phyloP scores from a whole-genome alignment of 257 asterid genomes.

The Cruciata laevipes region DNA sequence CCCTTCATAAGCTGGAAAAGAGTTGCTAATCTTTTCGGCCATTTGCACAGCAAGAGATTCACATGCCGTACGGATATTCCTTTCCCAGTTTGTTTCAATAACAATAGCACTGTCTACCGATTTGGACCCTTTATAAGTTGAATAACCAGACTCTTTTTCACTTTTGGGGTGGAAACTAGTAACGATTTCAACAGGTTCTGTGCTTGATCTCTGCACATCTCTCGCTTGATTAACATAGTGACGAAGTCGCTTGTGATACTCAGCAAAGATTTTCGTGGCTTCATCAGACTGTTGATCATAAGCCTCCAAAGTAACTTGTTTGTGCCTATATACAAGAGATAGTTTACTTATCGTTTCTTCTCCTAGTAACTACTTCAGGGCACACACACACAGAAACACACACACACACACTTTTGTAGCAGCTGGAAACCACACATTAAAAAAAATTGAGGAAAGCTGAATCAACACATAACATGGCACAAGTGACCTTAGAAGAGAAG shows the following conservation, averaged over 20 bases:
- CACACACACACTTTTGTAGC: no score
- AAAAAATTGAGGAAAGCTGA: no score
- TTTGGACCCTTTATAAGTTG: conserved; percentile 46
- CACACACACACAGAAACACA: not conserved
- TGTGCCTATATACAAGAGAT: conserved; percentile 55
- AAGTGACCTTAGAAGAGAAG: not conserved
- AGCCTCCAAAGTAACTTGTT: conserved; percentile 89
- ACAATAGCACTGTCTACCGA: conserved; percentile 68
- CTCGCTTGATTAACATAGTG: conserved; percentile 79
- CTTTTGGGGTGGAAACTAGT: conserved; percentile 59
- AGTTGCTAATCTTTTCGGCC: conserved; percentile 63
- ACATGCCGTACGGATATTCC: conserved; percentile 81
- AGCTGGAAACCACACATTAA: no score
- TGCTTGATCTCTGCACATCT: conserved; percentile 60
- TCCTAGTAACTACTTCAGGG: not conserved
- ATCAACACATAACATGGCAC: not conserved
- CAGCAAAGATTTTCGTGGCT: conserved; percentile 94
- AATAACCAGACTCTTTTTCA: conserved; percentile 41
- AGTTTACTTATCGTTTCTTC: not conserved
- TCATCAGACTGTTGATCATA: conserved; percentile 93
- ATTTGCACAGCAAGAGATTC: conserved; percentile 67
- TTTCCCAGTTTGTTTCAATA: conserved; percentile 80
- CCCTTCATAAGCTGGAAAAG: conserved; percentile 97
- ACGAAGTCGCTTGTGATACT: conserved; percentile 82
- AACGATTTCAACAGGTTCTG: conserved; percentile 56